Percentiles rank a stretch among this genome's conserved stretches.
These are phyloP conservation scores for Camelina hispida DNA, from an alignment of 345 rosid genomes.

Conservation along the genomic window DNA sequence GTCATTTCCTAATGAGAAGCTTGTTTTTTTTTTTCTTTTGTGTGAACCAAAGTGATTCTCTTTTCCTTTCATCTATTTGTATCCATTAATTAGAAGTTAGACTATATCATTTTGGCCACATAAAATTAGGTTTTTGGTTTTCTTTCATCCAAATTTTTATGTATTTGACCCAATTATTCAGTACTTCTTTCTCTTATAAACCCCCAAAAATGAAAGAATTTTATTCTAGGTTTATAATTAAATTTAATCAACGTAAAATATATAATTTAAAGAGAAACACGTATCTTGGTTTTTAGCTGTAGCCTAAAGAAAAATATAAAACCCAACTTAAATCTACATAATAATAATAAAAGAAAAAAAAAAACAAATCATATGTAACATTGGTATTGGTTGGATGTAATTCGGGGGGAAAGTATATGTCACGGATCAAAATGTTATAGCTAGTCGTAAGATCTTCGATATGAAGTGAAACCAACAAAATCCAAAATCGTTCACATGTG, in stretches of 20 bases:
- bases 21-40: neutral
- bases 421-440: neutral
- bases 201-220: neutral
- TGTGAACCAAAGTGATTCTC: constrained; percentile 37
- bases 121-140: neutral
- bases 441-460: neutral
- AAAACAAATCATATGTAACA: neutral
- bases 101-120: constrained; percentile 3
- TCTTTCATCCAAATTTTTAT: neutral
- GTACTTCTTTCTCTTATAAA: neutral
- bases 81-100: constrained; percentile 14
- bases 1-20: constrained; percentile 26
- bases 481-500: neutral
- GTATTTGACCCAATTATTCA: neutral
- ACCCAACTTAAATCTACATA: neutral
- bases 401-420: neutral
- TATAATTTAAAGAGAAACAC: neutral
- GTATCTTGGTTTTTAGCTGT: neutral
- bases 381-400: neutral
- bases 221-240: neutral
- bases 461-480: neutral
- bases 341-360: neutral
- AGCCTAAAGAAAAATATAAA: too few species aligned
- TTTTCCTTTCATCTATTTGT: constrained; percentile 21
- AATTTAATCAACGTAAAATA: too few species aligned